Conservation (phyloP, 345 rosid genomes). For the Jatropha curcas region DNA sequence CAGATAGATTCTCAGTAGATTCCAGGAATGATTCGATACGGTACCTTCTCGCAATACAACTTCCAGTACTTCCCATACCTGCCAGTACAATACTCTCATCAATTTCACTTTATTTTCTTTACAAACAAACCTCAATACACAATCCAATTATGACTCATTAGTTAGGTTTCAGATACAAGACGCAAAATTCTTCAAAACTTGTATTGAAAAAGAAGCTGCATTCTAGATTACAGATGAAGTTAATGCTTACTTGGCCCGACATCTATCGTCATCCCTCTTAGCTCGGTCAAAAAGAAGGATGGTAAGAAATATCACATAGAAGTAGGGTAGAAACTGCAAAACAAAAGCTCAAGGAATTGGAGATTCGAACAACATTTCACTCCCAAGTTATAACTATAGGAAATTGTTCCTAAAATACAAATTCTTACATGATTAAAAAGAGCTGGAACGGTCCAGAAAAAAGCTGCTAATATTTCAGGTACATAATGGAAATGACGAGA, state of each 20-base stretch:
- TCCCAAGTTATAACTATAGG: not conserved
- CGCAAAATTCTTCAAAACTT: too few species aligned
- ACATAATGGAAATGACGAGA: conserved; percentile 96
- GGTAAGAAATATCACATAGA: conserved; percentile 84
- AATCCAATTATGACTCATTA: not conserved
- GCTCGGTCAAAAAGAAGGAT: conserved; percentile 95
- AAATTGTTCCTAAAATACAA: not conserved
- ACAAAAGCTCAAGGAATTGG: conserved; percentile 7
- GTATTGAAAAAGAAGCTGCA: not conserved
- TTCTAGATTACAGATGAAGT: conserved; percentile 1
- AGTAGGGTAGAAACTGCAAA: conserved; percentile 84
- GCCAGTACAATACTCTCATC: conserved; percentile 12
- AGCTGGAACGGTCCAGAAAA: conserved; percentile 96
- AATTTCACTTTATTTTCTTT: not conserved
- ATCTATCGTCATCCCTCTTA: conserved; percentile 90
- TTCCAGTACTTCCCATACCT: conserved; percentile 92
- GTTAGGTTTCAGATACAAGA: too few species aligned
- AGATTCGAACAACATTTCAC: conserved; percentile 8
- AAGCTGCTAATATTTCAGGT: conserved; percentile 84
- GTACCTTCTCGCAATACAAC: conserved; percentile 78
- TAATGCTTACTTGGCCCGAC: conserved; percentile 80
- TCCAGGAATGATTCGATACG: conserved; percentile 71
- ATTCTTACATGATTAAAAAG: conserved; percentile 72
- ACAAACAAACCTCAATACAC: too few species aligned
- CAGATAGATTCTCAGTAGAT: conserved; percentile 45